Evolutionary conservation across 202 grass and related monocot species (phyloP), one percentile per base, ranked within the genome.

Genomic region (Cymbopogon flexuosus): DNA sequence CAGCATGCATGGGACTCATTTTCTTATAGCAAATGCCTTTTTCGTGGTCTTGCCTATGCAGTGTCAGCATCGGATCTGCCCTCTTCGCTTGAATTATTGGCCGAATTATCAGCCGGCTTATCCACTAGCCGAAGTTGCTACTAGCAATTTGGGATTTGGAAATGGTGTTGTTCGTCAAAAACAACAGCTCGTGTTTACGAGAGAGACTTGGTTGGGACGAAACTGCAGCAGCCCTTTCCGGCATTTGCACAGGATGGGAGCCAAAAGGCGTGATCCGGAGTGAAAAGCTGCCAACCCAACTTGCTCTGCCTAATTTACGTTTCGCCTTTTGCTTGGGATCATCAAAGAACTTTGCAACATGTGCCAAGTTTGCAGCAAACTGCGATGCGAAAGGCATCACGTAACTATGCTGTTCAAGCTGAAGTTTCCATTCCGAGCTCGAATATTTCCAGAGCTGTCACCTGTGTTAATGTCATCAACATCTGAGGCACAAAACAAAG

Each of bases 351-450:
- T 66, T 79, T 2, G 54, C 54, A 1, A 22, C 56, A 58, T 57
- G 54, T 58, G 9, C 19, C n/a, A 23, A 58, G 54, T 10, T 59
- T 23, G 33, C 39, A 34, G 72, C 21, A 62, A 68, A 37, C 51
- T 16, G 70, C 62, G 8, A 12, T n/a, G n/a, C n/a, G n/a, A 62
- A 54, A 42, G 40, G 79, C 85, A 71, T 57, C 85, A 62, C 33
- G 63, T 22, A 23, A 21, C 6, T 33, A 6, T 59, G 21, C 56
- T 23, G 3, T 4, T 45, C 36, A 40, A 36, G 65, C 43, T 35
- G 15, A 67, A 37, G 0, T 74, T 42, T 42, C 71, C 37, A 54
- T 41, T 41, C 5, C n/a, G 34, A 31, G 22, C 22, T 31, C 8
- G 73, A 29, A 85, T 42, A 68, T 41, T 75, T 75, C 18, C 34